Evolutionary conservation across 176 grass and related monocot species (phyloP), one percentile per base, ranked within the genome.

Genomic region (Avena atlantica): DNA sequence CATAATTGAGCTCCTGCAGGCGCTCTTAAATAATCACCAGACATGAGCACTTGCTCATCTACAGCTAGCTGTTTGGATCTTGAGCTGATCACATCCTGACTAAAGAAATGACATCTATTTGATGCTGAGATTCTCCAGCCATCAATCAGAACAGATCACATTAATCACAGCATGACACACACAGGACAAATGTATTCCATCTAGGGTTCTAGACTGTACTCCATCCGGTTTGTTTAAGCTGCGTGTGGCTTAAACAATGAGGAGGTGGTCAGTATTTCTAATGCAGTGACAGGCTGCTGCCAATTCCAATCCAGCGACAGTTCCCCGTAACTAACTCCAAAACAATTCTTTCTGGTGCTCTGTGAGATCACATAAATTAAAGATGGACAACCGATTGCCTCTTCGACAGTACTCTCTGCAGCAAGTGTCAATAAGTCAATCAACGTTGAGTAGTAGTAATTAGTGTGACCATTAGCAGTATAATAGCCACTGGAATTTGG

Each of bases 351-450:
- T 67, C 74, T 81, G 44, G 70, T 88, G 70, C 70, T 77, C 42
- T 67, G 77, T 70, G 82, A 85, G 80, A 78, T 53, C 49, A n/a
- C 55, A 74, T 67, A 76, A 76, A 76, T 17, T 34, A 71, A 81
- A 71, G 63, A 83, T 57, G 69, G 40, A 80, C 82, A 85, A 58
- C 53, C 85, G 82, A 34, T 81, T 55, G 27, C 42, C n/a, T 63
- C 63, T 81, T 81, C n/a, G 81, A 74, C 74, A 83, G 68, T 70
- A 76, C 68, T 49, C 68, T 49, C 83, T 85, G 66, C 76, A 45
- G 42, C 51, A 76, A 77, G 82, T 88, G 82, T 88, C 89, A 88
- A 85, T 51, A 91, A 88, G 81, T 91, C 86, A 85, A 91, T 63
- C 77, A 31, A 85, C 36, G 21, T 77, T 76, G 73, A 48, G 45